Evolutionary conservation across 2,329 filamentous ascomycete genomes (phyloP).

Genomic region (Hypoxylon sp.): DNA sequence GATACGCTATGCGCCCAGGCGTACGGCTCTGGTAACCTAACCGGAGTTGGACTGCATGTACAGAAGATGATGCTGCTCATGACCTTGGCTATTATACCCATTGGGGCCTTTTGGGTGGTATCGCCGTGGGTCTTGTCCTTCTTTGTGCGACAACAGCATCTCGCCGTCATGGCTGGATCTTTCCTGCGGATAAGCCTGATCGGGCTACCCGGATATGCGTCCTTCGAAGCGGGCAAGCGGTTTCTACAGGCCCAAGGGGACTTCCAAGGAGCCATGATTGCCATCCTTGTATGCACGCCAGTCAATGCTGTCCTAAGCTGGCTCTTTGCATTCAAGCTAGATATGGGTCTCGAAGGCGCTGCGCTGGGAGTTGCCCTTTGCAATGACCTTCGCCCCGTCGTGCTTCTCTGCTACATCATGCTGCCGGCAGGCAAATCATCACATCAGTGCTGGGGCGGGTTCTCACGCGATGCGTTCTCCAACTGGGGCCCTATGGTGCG

Average conservation of each 20-base stretch:
- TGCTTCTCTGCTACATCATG: constrained; percentile 63
- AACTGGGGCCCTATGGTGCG: constrained; percentile 60
- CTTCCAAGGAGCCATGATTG: constrained; percentile 64
- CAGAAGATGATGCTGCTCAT: constrained; percentile 68
- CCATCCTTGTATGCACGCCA: constrained; percentile 64
- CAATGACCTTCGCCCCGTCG: constrained; percentile 63
- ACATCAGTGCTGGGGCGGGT: constrained; percentile 62
- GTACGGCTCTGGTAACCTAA: constrained; percentile 64
- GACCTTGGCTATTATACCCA: constrained; percentile 62
- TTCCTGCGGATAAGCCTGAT: constrained; percentile 65
- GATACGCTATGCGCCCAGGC: constrained; percentile 68
- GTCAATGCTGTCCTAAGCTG: constrained; percentile 66
- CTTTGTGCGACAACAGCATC: constrained; percentile 63
- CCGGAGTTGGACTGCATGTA: constrained; percentile 66
- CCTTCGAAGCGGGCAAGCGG: constrained; percentile 68
- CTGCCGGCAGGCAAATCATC: constrained; percentile 58
- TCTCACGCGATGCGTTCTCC: constrained; percentile 55
- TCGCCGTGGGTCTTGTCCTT: constrained; percentile 63
- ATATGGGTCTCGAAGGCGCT: constrained; percentile 66
- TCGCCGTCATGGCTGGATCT: constrained; percentile 64
- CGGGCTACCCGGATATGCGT: constrained; percentile 67
- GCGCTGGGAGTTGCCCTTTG: constrained; percentile 65
- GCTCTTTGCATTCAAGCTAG: constrained; percentile 60
- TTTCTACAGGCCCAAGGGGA: constrained; percentile 70
- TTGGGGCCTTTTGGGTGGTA: constrained; percentile 64